phyloP scores from a whole-genome alignment of 306 rosid species.

The Psophocarpus tetragonolobus region DNA sequence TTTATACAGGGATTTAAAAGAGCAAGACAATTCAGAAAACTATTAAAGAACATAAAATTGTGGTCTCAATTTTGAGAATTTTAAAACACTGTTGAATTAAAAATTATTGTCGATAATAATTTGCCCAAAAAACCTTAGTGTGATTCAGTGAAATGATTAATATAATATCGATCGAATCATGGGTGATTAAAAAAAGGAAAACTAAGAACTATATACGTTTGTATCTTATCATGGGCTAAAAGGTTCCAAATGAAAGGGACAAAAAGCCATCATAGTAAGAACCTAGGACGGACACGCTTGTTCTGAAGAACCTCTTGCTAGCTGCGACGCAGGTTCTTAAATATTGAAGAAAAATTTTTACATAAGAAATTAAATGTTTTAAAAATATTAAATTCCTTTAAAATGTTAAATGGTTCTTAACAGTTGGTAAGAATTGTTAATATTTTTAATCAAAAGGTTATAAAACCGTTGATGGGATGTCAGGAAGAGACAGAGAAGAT shows the following conservation, averaged over 20 bases:
- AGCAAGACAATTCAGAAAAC: background rate
- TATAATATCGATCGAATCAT: background rate
- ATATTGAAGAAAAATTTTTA: background rate
- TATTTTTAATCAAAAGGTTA: background rate
- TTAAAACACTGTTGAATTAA: background rate
- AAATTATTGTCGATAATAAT: background rate
- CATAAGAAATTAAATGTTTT: background rate
- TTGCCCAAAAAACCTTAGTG: background rate
- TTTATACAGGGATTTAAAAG: background rate
- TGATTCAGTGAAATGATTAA: background rate
- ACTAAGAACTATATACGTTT: background rate
- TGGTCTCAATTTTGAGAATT: background rate
- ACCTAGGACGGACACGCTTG: constrained; percentile 44
- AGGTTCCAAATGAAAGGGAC: constrained; percentile 58
- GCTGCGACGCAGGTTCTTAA: background rate
- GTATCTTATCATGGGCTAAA: constrained; percentile 13
- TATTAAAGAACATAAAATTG: background rate
- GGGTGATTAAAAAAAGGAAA: background rate
- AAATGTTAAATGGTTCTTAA: background rate
- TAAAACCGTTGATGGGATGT: constrained; percentile 55
- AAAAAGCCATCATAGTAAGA: constrained; percentile 45
- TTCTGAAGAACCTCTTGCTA: constrained; percentile 28
- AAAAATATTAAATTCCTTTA: background rate
- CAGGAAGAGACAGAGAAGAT: constrained; percentile 27
- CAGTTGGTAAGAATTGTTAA: background rate